phyloP scores from a whole-genome alignment of 192 early-diverging fungal species.

The Gigaspora rosea region DNA sequence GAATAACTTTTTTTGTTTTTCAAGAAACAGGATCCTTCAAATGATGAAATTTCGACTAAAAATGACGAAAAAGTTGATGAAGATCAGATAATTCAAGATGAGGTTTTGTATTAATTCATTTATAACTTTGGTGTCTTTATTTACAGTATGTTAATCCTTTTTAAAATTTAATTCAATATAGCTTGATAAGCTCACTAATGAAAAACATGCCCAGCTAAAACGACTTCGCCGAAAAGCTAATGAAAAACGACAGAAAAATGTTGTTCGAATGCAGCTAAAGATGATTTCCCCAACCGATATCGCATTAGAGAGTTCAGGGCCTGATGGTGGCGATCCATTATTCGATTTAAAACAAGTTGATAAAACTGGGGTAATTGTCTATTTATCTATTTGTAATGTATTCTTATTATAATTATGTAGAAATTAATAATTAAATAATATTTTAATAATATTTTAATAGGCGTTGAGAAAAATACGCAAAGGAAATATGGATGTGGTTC shows the following conservation, averaged over 20 bases:
- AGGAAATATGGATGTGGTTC: constrained; percentile 54
- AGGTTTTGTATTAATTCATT: constrained; percentile 19
- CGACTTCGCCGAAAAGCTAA: constrained; percentile 65
- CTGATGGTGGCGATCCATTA: constrained; percentile 54
- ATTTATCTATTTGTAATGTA: neutral
- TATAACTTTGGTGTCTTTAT: neutral
- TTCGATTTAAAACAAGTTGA: constrained; percentile 59
- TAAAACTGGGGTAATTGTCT: constrained; percentile 45
- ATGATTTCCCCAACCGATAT: constrained; percentile 80
- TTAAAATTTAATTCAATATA: neutral
- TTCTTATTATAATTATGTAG: neutral
- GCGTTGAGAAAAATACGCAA: constrained; percentile 52
- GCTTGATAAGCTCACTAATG: constrained; percentile 48
- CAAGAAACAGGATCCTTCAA: neutral
- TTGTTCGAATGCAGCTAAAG: constrained; percentile 77
- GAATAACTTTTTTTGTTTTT: neutral
- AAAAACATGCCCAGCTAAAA: constrained; percentile 50
- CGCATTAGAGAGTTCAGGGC: constrained; percentile 64
- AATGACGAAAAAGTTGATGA: constrained; percentile 48
- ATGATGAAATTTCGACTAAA: neutral
- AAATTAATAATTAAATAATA: neutral
- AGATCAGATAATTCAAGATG: constrained; percentile 57
- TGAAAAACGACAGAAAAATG: constrained; percentile 67
- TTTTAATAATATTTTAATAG: too few species aligned
- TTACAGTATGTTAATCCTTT: neutral